These are phyloP conservation scores for Fusarium citri DNA, from an alignment of 2,329 filamentous ascomycete species.

Conservation along the genomic window DNA sequence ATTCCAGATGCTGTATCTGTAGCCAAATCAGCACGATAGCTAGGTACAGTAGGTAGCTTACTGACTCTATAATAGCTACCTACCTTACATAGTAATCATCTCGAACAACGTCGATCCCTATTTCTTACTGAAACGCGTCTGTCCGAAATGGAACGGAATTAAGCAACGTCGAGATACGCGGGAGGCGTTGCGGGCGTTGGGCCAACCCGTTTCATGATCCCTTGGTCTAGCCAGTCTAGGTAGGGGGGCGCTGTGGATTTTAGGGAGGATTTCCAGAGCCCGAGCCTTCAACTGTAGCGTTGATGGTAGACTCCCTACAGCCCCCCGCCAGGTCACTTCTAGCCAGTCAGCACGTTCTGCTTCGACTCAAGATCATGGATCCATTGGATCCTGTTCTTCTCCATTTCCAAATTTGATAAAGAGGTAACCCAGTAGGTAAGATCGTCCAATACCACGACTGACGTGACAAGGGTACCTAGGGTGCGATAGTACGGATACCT, in stretches of 20 bases:
- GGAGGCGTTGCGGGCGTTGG: conserved; percentile 26
- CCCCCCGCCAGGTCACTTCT: conserved; percentile 10
- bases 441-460: conserved; percentile 34
- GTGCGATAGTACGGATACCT: neutral
- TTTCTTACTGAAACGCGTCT: conserved; percentile 24
- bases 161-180: conserved; percentile 8
- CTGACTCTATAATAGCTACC: neutral
- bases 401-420: conserved; percentile 29
- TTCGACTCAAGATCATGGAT: conserved; percentile 8
- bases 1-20: neutral
- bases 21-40: neutral
- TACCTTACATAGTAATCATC: neutral
- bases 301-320: conserved; percentile 16
- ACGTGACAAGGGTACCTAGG: conserved; percentile 32
- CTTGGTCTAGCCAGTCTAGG: conserved; percentile 11
- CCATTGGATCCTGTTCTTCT: conserved; percentile 4
- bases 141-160: neutral
- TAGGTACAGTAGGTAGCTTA: neutral
- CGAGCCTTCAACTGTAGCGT: neutral
- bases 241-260: neutral
- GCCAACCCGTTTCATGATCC: conserved; percentile 34
- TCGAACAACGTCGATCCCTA: conserved; percentile 19
- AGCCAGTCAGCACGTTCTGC: neutral
- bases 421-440: conserved; percentile 23
- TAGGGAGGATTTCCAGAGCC: conserved; percentile 19